Evolutionary conservation across 169 alveolate genomes (phyloP).

Genomic region (Plasmodium coatneyi): DNA sequence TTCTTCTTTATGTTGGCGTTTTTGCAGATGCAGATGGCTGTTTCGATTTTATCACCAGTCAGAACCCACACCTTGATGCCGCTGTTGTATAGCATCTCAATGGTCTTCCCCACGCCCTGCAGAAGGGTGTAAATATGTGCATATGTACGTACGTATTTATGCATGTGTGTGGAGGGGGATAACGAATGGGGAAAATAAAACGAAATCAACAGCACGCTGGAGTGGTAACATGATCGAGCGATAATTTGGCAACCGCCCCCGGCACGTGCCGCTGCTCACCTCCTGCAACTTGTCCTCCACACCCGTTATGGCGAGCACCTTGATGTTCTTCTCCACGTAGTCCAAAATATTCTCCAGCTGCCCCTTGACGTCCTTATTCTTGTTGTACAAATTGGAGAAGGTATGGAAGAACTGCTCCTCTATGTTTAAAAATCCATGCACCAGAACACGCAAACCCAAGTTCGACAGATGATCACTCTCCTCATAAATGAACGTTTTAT

Average conservation of each 20-base stretch:
- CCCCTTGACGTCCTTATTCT: slow-evolving; percentile 81
- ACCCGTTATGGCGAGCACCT: slow-evolving; percentile 94
- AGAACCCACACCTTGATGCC: slow-evolving; percentile 99
- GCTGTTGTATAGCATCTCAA: slow-evolving; percentile 95
- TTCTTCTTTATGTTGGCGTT: slow-evolving; percentile 95
- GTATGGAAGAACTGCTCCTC: slow-evolving; percentile 89
- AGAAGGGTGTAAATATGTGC: neutral
- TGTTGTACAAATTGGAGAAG: slow-evolving; percentile 80
- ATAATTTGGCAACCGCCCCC: neutral
- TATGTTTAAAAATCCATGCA: slow-evolving; percentile 93
- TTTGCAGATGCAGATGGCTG: slow-evolving; percentile 98
- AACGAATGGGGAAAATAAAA: neutral
- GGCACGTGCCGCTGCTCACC: slow-evolving; percentile 58
- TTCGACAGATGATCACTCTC: slow-evolving; percentile 94
- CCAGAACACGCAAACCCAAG: slow-evolving; percentile 96
- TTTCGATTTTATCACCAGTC: slow-evolving; percentile 99
- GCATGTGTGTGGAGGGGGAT: neutral
- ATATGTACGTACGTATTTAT: neutral
- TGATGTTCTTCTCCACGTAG: slow-evolving; percentile 89
- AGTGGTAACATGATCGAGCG: neutral
- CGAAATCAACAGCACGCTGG: neutral
- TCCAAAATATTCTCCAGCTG: slow-evolving; percentile 76
- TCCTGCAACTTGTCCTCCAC: slow-evolving; percentile 97
- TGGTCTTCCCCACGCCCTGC: slow-evolving; percentile 92
- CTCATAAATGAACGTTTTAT: slow-evolving; percentile 89